phyloP scores from a whole-genome alignment of 2,329 filamentous ascomycete genomes.

The Microsporum ferrugineum region DNA sequence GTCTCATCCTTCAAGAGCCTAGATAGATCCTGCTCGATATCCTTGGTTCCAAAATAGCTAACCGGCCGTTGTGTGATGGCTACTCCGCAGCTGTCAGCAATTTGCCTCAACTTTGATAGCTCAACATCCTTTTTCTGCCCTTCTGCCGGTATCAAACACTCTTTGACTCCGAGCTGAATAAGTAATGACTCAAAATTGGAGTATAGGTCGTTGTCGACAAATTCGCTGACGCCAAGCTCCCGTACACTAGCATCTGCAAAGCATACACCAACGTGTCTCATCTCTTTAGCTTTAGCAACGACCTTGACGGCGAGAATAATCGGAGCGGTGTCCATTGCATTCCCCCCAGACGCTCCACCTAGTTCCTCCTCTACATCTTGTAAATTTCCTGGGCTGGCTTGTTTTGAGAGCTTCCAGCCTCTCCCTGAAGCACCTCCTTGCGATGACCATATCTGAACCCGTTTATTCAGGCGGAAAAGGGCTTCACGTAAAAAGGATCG shows the following conservation, averaged over 20 bases:
- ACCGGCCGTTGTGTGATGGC: conserved; percentile 70
- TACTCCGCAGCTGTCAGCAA: conserved; percentile 85
- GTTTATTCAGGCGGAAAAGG: conserved; percentile 79
- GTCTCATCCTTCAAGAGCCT: conserved; percentile 79
- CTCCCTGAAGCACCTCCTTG: conserved; percentile 52
- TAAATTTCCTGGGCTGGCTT: conserved; percentile 88
- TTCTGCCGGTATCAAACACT: conserved; percentile 78
- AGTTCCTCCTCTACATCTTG: conserved; percentile 96
- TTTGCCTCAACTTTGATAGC: conserved; percentile 71
- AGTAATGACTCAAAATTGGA: conserved; percentile 95
- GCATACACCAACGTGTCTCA: conserved; percentile 80
- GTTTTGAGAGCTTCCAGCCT: conserved; percentile 83
- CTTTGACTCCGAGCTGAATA: conserved; percentile 90
- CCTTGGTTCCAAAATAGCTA: conserved; percentile 71
- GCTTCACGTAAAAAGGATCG: conserved; percentile 91
- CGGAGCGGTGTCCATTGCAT: conserved; percentile 75
- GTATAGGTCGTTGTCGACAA: conserved; percentile 96
- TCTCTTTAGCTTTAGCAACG: conserved; percentile 73
- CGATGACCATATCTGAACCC: conserved; percentile 81
- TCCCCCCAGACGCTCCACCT: conserved; percentile 20
- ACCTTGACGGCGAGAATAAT: conserved; percentile 95
- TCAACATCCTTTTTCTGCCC: conserved; percentile 75
- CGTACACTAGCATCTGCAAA: conserved; percentile 95
- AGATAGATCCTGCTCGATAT: conserved; percentile 91
- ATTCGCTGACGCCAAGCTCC: conserved; percentile 92